These are phyloP conservation scores for Hemisphaericaspora nanyangensis DNA, from an alignment of 805 yeast species.

Conservation along the genomic window DNA sequence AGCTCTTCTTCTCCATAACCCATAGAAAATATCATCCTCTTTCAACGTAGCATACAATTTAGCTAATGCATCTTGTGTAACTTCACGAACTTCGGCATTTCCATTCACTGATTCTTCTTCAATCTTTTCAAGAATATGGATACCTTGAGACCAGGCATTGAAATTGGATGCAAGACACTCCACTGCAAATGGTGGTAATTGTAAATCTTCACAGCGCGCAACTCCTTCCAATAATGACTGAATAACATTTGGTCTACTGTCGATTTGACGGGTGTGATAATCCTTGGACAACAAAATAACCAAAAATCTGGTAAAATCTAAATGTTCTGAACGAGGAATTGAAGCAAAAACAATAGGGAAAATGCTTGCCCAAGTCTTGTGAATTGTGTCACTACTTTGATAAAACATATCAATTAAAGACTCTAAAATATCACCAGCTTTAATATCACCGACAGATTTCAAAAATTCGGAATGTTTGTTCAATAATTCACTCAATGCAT, in stretches of 20 bases:
- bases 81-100: constrained; percentile 72
- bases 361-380: constrained; percentile 75
- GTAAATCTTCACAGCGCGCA: constrained; percentile 66
- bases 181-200: constrained; percentile 89
- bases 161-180: constrained; percentile 84
- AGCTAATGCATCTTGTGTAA: constrained; percentile 84
- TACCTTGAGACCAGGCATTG: constrained; percentile 87
- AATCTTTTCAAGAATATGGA: constrained; percentile 76
- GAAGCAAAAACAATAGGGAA: constrained; percentile 79
- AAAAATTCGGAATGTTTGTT: constrained; percentile 28
- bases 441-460: constrained; percentile 25
- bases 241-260: constrained; percentile 80
- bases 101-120: constrained; percentile 55
- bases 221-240: constrained; percentile 81
- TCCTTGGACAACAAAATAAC: constrained; percentile 82
- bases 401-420: constrained; percentile 82
- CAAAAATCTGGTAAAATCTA: constrained; percentile 78
- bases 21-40: constrained; percentile 96
- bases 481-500: constrained; percentile 19
- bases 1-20: constrained; percentile 95
- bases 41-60: constrained; percentile 85
- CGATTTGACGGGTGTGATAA: constrained; percentile 88
- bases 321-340: constrained; percentile 73
- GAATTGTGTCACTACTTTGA: constrained; percentile 74
- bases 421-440: constrained; percentile 56